These are phyloP conservation scores for Albatrellus ellisii DNA, from an alignment of 768 basidiomycete genomes.

Conservation along the genomic window DNA sequence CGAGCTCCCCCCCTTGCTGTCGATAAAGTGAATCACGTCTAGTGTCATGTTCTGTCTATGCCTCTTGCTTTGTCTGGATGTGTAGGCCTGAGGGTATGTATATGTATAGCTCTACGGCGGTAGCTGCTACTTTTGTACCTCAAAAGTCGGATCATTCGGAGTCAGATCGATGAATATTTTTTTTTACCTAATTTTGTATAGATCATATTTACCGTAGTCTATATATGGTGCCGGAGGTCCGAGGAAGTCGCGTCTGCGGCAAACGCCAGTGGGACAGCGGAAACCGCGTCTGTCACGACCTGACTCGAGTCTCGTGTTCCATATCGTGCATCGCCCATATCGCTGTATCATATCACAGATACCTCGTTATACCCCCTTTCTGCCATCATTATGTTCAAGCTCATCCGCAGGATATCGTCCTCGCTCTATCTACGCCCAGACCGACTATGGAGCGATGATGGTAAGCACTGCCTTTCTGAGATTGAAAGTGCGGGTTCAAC, in stretches of 20 bases:
- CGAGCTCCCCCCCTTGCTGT: slow-evolving; percentile 85
- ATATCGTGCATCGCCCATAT: too few species aligned
- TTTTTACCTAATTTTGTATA: not conserved
- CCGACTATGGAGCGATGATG: slow-evolving; percentile 67
- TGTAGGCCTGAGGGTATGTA: not conserved
- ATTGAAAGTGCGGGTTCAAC: too few species aligned
- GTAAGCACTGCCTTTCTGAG: slow-evolving; percentile 20
- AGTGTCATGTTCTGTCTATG: slow-evolving; percentile 46
- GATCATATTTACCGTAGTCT: not conserved
- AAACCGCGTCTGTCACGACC: too few species aligned
- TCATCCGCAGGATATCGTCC: slow-evolving; percentile 59
- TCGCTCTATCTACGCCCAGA: slow-evolving; percentile 60
- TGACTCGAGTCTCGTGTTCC: too few species aligned
- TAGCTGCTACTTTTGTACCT: not conserved
- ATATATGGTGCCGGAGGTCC: too few species aligned
- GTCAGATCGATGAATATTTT: not conserved
- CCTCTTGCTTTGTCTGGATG: too few species aligned
- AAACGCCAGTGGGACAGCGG: too few species aligned
- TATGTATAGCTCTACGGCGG: not conserved
- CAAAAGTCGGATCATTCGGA: not conserved
- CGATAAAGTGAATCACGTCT: slow-evolving; percentile 70
- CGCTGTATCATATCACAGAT: too few species aligned
- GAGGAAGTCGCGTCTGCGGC: too few species aligned
- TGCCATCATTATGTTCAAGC: slow-evolving; percentile 40
- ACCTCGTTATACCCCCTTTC: not conserved